A percentile compares a stretch with the other conserved stretches of the same genome.
These are phyloP conservation scores for Coemansia sp. DNA, from an alignment of 192 early-diverging fungal genomes.

Conservation along the genomic window DNA sequence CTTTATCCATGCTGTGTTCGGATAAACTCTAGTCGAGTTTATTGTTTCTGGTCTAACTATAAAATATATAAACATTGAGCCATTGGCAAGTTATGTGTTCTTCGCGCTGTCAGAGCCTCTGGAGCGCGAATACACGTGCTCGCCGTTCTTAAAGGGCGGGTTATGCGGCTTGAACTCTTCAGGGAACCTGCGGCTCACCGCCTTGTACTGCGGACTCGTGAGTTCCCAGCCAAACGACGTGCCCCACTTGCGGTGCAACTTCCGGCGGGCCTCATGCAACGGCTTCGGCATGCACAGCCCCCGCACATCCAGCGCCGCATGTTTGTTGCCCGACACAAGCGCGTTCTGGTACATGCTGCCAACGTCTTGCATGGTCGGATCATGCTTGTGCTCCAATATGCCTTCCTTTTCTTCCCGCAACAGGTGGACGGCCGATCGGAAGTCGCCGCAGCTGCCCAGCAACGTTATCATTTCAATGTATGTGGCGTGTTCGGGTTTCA, in stretches of 20 bases:
- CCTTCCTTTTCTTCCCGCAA: slow-evolving; percentile 50
- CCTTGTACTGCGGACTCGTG: slow-evolving; percentile 40
- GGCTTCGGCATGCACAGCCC: slow-evolving; percentile 54
- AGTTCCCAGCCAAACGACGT: slow-evolving; percentile 56
- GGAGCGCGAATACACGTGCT: slow-evolving; percentile 23
- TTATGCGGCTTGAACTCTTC: slow-evolving; percentile 39
- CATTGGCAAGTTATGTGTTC: background rate
- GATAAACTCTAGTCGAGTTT: slow-evolving; percentile 7
- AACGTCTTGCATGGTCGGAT: slow-evolving; percentile 53
- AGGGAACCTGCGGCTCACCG: slow-evolving; percentile 47
- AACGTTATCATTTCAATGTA: slow-evolving; percentile 67
- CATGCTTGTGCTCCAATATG: slow-evolving; percentile 38
- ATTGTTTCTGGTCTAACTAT: background rate
- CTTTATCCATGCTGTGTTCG: slow-evolving; percentile 20
- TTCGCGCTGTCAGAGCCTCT: background rate
- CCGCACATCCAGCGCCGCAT: slow-evolving; percentile 52
- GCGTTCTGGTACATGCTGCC: slow-evolving; percentile 56
- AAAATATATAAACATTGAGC: background rate
- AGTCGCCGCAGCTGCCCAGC: slow-evolving; percentile 60
- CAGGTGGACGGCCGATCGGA: slow-evolving; percentile 54
- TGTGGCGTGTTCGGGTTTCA: slow-evolving; percentile 57
- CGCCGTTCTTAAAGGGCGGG: slow-evolving; percentile 43
- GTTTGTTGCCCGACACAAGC: slow-evolving; percentile 55
- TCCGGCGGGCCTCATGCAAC: slow-evolving; percentile 28
- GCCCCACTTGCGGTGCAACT: slow-evolving; percentile 63